Evolutionary conservation across 257 asterid species (phyloP).

Genomic region (Vinca minor): DNA sequence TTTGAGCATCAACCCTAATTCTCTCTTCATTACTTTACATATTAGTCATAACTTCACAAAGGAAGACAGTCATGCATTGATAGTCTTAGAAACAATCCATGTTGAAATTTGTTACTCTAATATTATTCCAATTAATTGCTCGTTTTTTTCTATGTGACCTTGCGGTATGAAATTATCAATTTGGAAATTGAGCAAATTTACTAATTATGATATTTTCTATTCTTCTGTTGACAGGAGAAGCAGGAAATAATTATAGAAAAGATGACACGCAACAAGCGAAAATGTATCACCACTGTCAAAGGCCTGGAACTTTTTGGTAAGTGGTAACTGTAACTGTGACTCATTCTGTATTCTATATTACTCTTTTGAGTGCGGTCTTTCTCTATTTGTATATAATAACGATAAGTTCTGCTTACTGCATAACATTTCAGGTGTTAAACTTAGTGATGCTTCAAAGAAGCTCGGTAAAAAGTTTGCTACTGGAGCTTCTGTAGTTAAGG

Average conservation of each 20-base stretch:
- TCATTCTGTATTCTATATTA: conserved; percentile 1
- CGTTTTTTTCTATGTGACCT: not conserved
- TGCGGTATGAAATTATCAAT: not conserved
- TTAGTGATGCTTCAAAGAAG: conserved; percentile 95
- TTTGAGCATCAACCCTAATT: not conserved
- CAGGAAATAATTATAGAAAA: conserved; percentile 89
- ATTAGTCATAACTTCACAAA: not conserved
- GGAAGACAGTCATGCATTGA: not conserved
- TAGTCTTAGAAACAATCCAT: not conserved
- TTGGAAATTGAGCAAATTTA: not conserved
- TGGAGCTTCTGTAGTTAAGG: conserved; percentile 98
- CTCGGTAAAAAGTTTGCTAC: conserved; percentile 97
- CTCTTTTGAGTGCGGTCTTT: not conserved
- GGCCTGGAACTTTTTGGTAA: conserved; percentile 92
- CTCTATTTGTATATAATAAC: conserved; percentile 10
- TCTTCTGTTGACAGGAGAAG: conserved; percentile 54
- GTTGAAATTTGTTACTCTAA: not conserved
- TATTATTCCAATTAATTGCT: not conserved
- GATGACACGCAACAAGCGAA: conserved; percentile 86
- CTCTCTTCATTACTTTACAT: not conserved
- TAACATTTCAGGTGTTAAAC: conserved; percentile 59
- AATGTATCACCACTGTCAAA: conserved; percentile 91
- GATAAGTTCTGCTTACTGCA: conserved; percentile 5
- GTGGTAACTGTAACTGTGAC: conserved; percentile 10
- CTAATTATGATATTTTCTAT: not conserved